Percentiles rank a stretch among this genome's conserved stretches.
Conservation (phyloP, 148 eudicot genomes). For the Rhododendron griersonianum region DNA sequence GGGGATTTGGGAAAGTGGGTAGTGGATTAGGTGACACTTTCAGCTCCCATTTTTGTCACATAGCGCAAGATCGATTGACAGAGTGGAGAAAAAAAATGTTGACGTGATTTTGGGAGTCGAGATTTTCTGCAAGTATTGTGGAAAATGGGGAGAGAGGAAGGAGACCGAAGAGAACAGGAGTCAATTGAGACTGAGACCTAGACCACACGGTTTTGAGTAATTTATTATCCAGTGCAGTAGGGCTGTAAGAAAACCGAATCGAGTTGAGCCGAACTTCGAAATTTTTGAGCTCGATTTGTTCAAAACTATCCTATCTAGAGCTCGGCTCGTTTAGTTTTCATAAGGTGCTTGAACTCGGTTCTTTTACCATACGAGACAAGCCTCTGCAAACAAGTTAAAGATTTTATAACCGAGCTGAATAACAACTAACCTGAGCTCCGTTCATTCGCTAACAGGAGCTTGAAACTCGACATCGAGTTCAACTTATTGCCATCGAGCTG, state of each 20-base stretch:
- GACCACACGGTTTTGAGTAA: background rate
- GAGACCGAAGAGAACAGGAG: background rate
- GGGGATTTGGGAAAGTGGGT: background rate
- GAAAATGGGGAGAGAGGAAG: background rate
- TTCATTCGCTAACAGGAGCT: too few species aligned
- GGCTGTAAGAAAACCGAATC: background rate
- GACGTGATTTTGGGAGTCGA: background rate
- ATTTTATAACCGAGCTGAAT: too few species aligned
- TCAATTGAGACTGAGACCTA: background rate
- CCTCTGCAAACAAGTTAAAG: too few species aligned
- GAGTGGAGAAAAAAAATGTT: background rate
- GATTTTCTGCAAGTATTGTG: background rate
- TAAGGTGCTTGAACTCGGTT: too few species aligned
- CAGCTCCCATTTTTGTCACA: background rate
- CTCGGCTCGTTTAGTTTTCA: background rate
- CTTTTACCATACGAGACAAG: too few species aligned
- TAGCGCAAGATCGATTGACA: background rate
- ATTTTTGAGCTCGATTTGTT: background rate
- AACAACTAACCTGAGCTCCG: too few species aligned
- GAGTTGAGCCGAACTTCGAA: background rate
- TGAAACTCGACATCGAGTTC: too few species aligned
- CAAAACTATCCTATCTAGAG: background rate
- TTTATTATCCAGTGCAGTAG: background rate
- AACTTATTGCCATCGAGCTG: too few species aligned
- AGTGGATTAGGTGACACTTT: conserved; percentile 7